Evolutionary conservation across 2,329 filamentous ascomycete genomes (phyloP), one percentile per base, ranked within the genome.

Genomic region (Colletotrichum sp.): DNA sequence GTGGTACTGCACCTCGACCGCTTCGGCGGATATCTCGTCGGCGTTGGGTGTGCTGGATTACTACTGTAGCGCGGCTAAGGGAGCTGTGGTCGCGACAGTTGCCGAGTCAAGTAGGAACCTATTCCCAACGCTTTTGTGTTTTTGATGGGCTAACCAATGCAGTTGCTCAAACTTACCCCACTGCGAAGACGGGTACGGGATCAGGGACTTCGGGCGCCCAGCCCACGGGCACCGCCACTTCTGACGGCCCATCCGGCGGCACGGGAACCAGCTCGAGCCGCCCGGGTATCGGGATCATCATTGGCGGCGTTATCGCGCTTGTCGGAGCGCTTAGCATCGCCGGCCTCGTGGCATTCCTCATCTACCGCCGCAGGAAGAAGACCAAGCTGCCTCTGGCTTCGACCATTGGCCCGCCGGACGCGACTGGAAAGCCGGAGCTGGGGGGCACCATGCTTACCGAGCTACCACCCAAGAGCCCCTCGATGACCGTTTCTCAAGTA

Each of bases 41-140:
- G 89, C 88, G 3, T 74, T 90, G 4, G 76, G 78, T 6, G 84
- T 90, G 1, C 87, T 87, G 75, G 82, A 86, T 56, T 82, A 83
- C 60, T 91, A 90, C 78, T 91, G 89, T 78, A 88, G 85, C 71
- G 89, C 89, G 5, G 89, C 87, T 1, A 83, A 83, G 66, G 85
- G 82, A 26, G 78, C 87, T 52, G 83, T 86, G 1, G 83, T 87
- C 7, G 82, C 83, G 1, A 86, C 85, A 0, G 83, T 89, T 4
- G 84, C 82, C 4, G 83, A 86, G 18, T 87, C 88, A 1, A 78
- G 79, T 80, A 66, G 68, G 82, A 80, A 21, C 30, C 18, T 77
- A 18, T 77, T 28, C 15, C 12, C 36, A 77, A 8, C 75, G 1
- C 2, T 12, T 16, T 74, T 3, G 56, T 76, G 5, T 76, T 77